Percentiles rank a stretch among this genome's conserved stretches.
Conservation (phyloP, 2,329 filamentous ascomycete species). For the Drechmeria coniospora region DNA sequence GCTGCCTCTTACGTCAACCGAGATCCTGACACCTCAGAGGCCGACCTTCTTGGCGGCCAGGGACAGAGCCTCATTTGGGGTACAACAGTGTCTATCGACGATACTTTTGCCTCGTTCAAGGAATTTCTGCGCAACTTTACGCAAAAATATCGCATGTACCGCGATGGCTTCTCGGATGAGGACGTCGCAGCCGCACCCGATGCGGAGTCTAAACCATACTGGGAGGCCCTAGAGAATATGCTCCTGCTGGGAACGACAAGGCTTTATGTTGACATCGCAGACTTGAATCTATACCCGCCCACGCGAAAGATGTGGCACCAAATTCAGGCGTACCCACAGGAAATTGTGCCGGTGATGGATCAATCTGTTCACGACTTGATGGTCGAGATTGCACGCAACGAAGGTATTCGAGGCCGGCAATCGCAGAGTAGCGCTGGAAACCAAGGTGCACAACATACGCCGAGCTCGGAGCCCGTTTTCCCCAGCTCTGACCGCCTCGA, state of each 20-base stretch:
- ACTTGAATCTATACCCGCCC: slow-evolving; percentile 82
- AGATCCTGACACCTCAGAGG: slow-evolving; percentile 81
- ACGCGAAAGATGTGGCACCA: slow-evolving; percentile 94
- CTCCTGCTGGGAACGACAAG: slow-evolving; percentile 68
- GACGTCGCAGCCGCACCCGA: slow-evolving; percentile 55
- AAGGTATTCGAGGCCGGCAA: slow-evolving; percentile 53
- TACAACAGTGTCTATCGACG: slow-evolving; percentile 86
- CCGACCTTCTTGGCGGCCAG: slow-evolving; percentile 68
- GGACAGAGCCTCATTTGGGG: slow-evolving; percentile 86
- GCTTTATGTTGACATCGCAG: slow-evolving; percentile 75
- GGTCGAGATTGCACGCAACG: slow-evolving; percentile 71
- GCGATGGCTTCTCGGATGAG: slow-evolving; percentile 66
- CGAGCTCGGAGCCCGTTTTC: slow-evolving; percentile 61
- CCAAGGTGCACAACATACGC: slow-evolving; percentile 26
- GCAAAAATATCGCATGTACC: slow-evolving; percentile 84
- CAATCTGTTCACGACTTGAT: slow-evolving; percentile 85
- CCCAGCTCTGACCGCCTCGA: slow-evolving; percentile 64
- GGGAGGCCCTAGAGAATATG: slow-evolving; percentile 80
- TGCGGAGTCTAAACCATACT: slow-evolving; percentile 67
- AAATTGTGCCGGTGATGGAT: slow-evolving; percentile 95
- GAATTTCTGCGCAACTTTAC: slow-evolving; percentile 88
- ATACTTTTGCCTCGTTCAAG: slow-evolving; percentile 76
- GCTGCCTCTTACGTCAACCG: slow-evolving; percentile 44
- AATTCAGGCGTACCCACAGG: slow-evolving; percentile 81
- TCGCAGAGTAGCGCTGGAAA: slow-evolving; percentile 41